Percentiles rank a stretch among this genome's conserved stretches.
These are phyloP conservation scores for Aspergillus ruber DNA, from an alignment of 2,329 filamentous ascomycete species.

Conservation along the genomic window DNA sequence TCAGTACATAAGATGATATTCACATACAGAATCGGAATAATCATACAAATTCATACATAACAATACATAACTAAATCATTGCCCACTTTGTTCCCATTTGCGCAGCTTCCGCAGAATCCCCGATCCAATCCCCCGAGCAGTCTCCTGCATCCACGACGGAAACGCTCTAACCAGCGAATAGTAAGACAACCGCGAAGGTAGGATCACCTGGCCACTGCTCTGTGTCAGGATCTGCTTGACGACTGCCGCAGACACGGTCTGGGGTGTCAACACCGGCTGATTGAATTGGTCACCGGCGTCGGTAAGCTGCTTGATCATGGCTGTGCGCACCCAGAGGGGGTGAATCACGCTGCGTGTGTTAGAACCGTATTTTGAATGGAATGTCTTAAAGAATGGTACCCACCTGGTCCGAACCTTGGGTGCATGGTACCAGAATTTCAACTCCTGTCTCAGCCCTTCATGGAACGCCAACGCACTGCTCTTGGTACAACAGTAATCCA, in stretches of 20 bases:
- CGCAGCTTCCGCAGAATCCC: conserved; percentile 18
- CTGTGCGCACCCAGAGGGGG: conserved; percentile 44
- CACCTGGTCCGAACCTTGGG: conserved; percentile 34
- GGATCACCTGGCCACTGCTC: conserved; percentile 44
- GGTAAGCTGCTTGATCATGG: conserved; percentile 36
- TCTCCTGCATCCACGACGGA: conserved; percentile 45
- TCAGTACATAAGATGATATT: background rate
- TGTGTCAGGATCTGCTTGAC: conserved; percentile 46
- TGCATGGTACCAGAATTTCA: conserved; percentile 31
- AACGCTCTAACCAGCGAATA: conserved; percentile 25
- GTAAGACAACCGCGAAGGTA: conserved; percentile 33
- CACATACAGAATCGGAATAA: background rate
- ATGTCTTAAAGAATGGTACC: background rate
- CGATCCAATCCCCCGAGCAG: conserved; percentile 21
- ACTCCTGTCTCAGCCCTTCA: conserved; percentile 40
- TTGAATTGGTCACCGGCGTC: conserved; percentile 25
- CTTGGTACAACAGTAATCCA: conserved; percentile 50
- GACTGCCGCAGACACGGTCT: conserved; percentile 42
- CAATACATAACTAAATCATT: background rate
- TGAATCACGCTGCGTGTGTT: conserved; percentile 22
- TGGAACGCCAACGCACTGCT: conserved; percentile 49
- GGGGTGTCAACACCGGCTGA: conserved; percentile 29
- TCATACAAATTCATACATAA: background rate
- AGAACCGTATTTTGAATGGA: background rate
- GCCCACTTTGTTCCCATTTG: conserved; percentile 1